phyloP scores from a whole-genome alignment of 352 stramenopile species.

The Nannochloropsis limnetica region DNA sequence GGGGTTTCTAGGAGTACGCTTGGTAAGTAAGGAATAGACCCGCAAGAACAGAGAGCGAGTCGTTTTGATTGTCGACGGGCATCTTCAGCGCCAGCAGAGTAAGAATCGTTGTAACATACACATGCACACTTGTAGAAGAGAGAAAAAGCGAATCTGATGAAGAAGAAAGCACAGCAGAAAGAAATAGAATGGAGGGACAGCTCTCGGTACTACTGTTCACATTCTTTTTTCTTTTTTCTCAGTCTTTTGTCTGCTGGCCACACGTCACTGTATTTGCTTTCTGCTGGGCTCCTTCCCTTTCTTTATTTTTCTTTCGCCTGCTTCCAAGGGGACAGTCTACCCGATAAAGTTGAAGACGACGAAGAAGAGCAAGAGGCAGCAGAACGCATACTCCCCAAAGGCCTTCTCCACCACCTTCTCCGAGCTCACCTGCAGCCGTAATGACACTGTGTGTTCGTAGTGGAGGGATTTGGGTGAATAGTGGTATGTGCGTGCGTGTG shows the following conservation, averaged over 20 bases:
- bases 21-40: background rate
- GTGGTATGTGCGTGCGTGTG: background rate
- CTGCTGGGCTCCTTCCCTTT: background rate
- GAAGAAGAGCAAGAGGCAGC: constrained; percentile 80
- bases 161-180: background rate
- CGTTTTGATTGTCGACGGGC: background rate
- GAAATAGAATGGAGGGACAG: background rate
- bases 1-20: background rate
- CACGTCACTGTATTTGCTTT: background rate
- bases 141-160: background rate
- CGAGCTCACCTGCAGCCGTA: constrained; percentile 76
- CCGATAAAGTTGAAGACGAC: constrained; percentile 84
- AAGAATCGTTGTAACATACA: background rate
- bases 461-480: too few species aligned
- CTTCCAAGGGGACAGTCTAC: constrained; percentile 42
- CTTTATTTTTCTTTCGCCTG: background rate
- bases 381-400: constrained; percentile 79
- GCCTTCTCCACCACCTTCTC: constrained; percentile 72
- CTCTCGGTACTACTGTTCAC: background rate
- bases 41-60: background rate
- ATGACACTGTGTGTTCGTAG: too few species aligned
- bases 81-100: background rate
- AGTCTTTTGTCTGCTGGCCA: background rate
- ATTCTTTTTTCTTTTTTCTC: background rate
- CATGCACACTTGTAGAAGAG: background rate